These are phyloP conservation scores for Fusarium sp. DNA, from an alignment of 2,329 filamentous ascomycete genomes.

Conservation along the genomic window DNA sequence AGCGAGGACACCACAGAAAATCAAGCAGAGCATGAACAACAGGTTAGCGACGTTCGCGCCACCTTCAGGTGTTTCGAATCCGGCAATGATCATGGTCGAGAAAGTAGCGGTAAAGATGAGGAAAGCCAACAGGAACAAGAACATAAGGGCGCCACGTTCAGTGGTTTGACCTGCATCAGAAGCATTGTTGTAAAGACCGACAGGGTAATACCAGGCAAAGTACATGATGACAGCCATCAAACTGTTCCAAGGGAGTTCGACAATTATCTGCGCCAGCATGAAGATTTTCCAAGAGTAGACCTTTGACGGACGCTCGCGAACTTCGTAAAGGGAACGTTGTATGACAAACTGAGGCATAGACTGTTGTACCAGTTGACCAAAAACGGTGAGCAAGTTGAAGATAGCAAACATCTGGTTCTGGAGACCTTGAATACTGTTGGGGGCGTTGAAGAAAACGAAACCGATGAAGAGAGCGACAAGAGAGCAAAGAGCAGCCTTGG, in stretches of 20 bases:
- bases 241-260: slow-evolving; percentile 88
- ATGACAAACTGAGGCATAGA: slow-evolving; percentile 90
- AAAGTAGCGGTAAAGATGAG: slow-evolving; percentile 87
- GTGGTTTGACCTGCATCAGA: slow-evolving; percentile 69
- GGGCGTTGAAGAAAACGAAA: slow-evolving; percentile 81
- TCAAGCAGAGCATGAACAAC: slow-evolving; percentile 72
- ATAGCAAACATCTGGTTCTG: slow-evolving; percentile 90
- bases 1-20: slow-evolving; percentile 51
- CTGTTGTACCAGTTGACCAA: slow-evolving; percentile 82
- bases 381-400: slow-evolving; percentile 86
- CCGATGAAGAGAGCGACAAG: slow-evolving; percentile 81
- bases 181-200: slow-evolving; percentile 81
- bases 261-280: slow-evolving; percentile 84
- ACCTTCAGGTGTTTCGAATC: slow-evolving; percentile 73
- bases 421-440: slow-evolving; percentile 79
- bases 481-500: slow-evolving; percentile 78
- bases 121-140: slow-evolving; percentile 81
- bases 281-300: slow-evolving; percentile 89
- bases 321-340: slow-evolving; percentile 85
- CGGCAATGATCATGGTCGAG: slow-evolving; percentile 79
- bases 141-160: slow-evolving; percentile 82
- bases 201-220: slow-evolving; percentile 87
- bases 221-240: slow-evolving; percentile 82
- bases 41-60: slow-evolving; percentile 77
- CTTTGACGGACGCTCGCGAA: slow-evolving; percentile 86